Evolutionary conservation across 2,329 filamentous ascomycete species (phyloP).

Genomic region (Macrophomina phaseolina): DNA sequence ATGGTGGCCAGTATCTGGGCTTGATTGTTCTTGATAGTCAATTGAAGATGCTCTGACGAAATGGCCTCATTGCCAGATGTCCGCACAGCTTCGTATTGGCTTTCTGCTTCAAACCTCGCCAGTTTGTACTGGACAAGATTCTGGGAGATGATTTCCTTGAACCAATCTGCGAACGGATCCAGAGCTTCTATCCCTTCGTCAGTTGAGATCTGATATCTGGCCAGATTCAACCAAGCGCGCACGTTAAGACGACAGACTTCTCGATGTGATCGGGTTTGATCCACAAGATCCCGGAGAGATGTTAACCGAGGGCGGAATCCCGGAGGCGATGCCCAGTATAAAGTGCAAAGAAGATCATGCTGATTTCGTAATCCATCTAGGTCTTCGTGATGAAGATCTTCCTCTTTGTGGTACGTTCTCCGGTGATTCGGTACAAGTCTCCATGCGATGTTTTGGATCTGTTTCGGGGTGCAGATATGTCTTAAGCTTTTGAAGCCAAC

Average conservation of each 20-base stretch:
- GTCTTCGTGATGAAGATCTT: constrained; percentile 58
- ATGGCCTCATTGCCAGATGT: constrained; percentile 47
- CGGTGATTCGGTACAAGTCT: constrained; percentile 66
- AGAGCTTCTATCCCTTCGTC: constrained; percentile 53
- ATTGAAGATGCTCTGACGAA: constrained; percentile 55
- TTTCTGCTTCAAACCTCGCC: constrained; percentile 64
- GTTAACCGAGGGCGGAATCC: constrained; percentile 59
- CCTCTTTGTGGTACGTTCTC: constrained; percentile 64
- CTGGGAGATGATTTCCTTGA: constrained; percentile 58
- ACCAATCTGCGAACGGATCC: constrained; percentile 60
- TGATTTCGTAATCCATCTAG: constrained; percentile 66
- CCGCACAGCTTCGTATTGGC: constrained; percentile 51
- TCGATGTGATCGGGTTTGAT: constrained; percentile 62
- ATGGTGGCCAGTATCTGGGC: constrained; percentile 62
- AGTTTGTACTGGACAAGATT: constrained; percentile 61
- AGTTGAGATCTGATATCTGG: constrained; percentile 62
- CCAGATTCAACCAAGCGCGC: constrained; percentile 62
- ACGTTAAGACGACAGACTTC: constrained; percentile 66
- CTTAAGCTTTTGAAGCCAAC: constrained; percentile 56
- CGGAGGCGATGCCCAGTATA: constrained; percentile 64
- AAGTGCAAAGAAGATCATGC: constrained; percentile 64
- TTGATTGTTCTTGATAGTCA: constrained; percentile 63
- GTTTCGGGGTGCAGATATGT: constrained; percentile 56
- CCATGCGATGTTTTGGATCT: constrained; percentile 62
- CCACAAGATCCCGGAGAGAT: constrained; percentile 60